Evolutionary conservation across 1,284 basidiomycete species (phyloP), one percentile per base, ranked within the genome.

Genomic region (Neolentinus lepideus): DNA sequence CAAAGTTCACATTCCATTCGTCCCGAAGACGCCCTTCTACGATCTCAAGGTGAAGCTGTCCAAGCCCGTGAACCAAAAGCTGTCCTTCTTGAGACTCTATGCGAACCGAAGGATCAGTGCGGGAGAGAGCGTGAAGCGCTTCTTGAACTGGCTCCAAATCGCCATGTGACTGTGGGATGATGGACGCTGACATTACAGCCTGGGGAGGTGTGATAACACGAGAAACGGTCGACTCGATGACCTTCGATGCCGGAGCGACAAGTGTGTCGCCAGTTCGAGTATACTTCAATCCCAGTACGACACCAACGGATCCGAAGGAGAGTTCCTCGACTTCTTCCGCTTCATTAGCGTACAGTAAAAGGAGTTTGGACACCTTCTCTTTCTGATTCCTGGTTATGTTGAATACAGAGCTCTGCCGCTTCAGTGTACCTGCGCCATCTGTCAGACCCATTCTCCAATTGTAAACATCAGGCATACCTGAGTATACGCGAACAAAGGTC

Each of bases 221-320:
- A 19, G 78, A 65, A 2, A 64, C 51, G 27, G 66, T 59, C 31
- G 64, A 61, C 31, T 74, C 71, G 9, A 12, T 24, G 35, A 66
- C 60, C 22, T 72, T 58, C 3, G 68, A 72, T 11, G 72, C 71
- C 3, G 70, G 61, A 11, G 83, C 78, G 14, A 88, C 76, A 24
- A 95, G 77, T 0, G 92, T 94, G 63, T 95, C 92, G n/a, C 92
- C 92, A 8, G 92, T 94, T 31, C 89, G 81, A 12, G 92, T 94
- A 66, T 88, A 78, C 65, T 84, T 88, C 48, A 94, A 77, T 12
- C 92, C 92, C 2, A 94, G 75, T 43, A 95, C 77, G 26, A 94
- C 92, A 12, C 92, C 92, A 45, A 95, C 88, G 21, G 88, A 86
- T 1, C 92, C 92, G 56, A 88, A 90, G 1, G 88, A 80, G 25